Evolutionary conservation across 805 yeast species (phyloP), one percentile per base, ranked within the genome.

Genomic region (Kockiozyma suomiensis): DNA sequence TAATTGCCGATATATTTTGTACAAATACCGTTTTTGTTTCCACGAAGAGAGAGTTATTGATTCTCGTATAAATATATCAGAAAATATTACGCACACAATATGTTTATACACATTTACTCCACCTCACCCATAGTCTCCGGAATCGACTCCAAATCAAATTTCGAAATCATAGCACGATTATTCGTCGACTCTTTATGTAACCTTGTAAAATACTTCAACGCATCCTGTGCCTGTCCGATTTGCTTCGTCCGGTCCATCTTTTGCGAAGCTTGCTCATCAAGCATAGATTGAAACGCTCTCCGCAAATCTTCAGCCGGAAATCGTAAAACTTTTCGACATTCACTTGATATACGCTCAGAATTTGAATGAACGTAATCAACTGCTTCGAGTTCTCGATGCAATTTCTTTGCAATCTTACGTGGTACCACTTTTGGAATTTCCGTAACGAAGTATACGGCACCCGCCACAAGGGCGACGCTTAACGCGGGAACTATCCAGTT

Each of bases 351-450:
- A 61, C 99, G 80, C 50, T 80, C 81, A 0, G 97, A 85, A 71
- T 92, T 93, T 47, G 78, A 68, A 67, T 88, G 94, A 12, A 88
- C 85, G 69, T 91, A 94, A 61, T 92, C 97, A 66, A 85, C 74
- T 15, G 81, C 82, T 43, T 78, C 78, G 35, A 94, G 77, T 68
- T 86, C 87, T 5, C 70, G 70, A 64, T 81, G 82, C 66, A 93
- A 82, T 73, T 88, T 90, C 50, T 80, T 78, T 0, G 94, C 90
- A 59, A 90, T 81, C 59, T 91, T 91, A 66, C 90, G 79, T 19
- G 97, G 96, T 68, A 90, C 84, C 0, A 97, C 96, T 68, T 87
- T 83, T 1, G 97, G 97, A 13, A 96, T 83, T 72, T 94, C 98
- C 60, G 80, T 78, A 19, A 90, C 76, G 58, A 91, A 71, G 68